These are phyloP conservation scores for Quambalaria eucalypti DNA, from an alignment of 1,284 basidiomycete species.

Conservation along the genomic window DNA sequence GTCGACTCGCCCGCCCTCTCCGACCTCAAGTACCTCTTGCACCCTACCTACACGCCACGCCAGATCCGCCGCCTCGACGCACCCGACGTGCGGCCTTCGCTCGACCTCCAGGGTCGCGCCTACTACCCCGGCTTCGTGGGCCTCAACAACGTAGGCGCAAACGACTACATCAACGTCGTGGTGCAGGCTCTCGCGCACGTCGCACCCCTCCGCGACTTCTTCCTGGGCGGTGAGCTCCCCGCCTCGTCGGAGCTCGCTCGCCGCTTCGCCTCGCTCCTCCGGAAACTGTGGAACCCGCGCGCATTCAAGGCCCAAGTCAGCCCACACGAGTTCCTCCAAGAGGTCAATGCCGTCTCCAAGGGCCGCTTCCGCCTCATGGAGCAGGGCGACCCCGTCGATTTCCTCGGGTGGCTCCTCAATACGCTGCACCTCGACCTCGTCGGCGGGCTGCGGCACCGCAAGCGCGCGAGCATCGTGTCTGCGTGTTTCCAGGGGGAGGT, in stretches of 20 bases:
- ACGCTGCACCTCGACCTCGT: conserved; percentile 82
- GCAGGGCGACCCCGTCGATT: conserved; percentile 92
- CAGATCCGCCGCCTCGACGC: conserved; percentile 55
- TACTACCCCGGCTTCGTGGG: conserved; percentile 93
- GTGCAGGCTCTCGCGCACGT: conserved; percentile 89
- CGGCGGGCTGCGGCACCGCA: conserved; percentile 51
- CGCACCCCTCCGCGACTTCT: conserved; percentile 73
- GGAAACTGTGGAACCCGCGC: conserved; percentile 78
- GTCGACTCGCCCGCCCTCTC: conserved; percentile 90
- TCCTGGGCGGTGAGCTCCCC: conserved; percentile 19
- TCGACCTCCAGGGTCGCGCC: conserved; percentile 65
- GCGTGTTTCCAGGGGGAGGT: conserved; percentile 88
- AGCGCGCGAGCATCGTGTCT: conserved; percentile 61
- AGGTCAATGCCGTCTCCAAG: conserved; percentile 75
- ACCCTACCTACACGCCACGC: conserved; percentile 61
- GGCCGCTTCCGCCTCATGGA: conserved; percentile 85
- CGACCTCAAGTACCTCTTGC: conserved; percentile 83
- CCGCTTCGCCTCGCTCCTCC: conserved; percentile 66
- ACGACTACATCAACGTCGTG: conserved; percentile 95
- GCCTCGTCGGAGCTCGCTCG: conserved; percentile 64
- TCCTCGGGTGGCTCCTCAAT: conserved; percentile 91
- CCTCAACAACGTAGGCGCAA: conserved; percentile 91
- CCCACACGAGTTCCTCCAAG: conserved; percentile 95
- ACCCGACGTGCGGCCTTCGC: conserved; percentile 48
- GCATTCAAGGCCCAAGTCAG: conserved; percentile 87